A percentile compares a stretch with the other conserved stretches of the same genome.
These are phyloP conservation scores for Solanum hybrid DNA, from an alignment of 305 asterid species.

Conservation along the genomic window DNA sequence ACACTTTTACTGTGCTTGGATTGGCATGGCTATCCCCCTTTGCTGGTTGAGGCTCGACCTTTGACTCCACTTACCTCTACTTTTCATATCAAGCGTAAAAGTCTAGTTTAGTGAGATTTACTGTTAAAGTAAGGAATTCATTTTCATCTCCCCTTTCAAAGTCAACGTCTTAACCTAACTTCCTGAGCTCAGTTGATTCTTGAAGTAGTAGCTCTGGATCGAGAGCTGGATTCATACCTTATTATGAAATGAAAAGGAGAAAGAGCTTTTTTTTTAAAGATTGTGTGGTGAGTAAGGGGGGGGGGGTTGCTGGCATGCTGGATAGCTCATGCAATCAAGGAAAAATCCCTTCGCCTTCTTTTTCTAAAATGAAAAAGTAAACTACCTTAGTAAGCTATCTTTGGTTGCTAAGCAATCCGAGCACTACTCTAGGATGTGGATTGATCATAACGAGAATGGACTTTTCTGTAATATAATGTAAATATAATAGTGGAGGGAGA, in stretches of 20 bases:
- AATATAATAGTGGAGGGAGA: no score
- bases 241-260: neutral
- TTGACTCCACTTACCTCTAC: neutral
- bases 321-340: no score
- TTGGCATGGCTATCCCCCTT: neutral
- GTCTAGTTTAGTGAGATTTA: neutral
- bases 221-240: neutral
- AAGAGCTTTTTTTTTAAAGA: neutral
- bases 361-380: no score
- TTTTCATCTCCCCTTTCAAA: no score
- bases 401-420: no score
- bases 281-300: no score
- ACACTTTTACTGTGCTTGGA: no score
- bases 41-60: neutral
- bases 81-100: neutral
- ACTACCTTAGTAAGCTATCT: no score
- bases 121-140: neutral
- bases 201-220: neutral
- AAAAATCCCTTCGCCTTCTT: no score
- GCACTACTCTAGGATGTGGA: no score
- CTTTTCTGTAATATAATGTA: no score
- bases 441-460: no score
- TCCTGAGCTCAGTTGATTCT: neutral
- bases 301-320: fast-evolving
- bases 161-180: neutral